A percentile compares a stretch with the other conserved stretches of the same genome.
Evolutionary conservation across 176 grass and related monocot species (phyloP).

Genomic region (Rhynchospora pubera): DNA sequence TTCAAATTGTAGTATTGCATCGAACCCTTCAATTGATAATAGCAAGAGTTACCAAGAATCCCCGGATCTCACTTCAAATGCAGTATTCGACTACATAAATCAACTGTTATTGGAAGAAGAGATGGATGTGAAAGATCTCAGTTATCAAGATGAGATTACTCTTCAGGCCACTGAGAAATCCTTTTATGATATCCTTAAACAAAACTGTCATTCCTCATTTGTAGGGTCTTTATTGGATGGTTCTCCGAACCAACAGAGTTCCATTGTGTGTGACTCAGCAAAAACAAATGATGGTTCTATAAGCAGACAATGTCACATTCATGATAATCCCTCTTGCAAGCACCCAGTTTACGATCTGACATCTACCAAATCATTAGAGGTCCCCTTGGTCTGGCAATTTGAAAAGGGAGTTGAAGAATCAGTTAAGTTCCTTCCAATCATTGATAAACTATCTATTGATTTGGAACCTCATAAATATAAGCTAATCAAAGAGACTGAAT

Average conservation of each 20-base stretch:
- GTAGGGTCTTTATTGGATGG: background rate
- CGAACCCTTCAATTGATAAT: background rate
- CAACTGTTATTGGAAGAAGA: constrained; percentile 36
- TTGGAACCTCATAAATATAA: background rate
- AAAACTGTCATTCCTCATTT: constrained; percentile 11
- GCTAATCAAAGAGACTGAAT: background rate
- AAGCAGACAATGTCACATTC: no score
- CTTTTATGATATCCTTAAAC: constrained; percentile 32
- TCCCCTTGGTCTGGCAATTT: no score
- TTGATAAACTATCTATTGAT: constrained; percentile 37
- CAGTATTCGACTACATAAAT: constrained; percentile 22
- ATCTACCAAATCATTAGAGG: no score
- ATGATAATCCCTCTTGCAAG: no score
- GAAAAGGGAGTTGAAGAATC: constrained; percentile 30
- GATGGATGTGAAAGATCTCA: constrained; percentile 11
- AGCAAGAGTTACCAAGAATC: background rate
- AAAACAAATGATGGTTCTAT: no score
- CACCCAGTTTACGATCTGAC: no score
- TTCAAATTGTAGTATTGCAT: no score
- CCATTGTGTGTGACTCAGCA: no score
- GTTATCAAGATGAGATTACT: constrained; percentile 6
- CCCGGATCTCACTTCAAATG: background rate
- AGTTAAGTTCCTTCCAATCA: constrained; percentile 30
- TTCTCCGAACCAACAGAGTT: background rate
- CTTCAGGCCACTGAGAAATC: constrained; percentile 32